phyloP scores from a whole-genome alignment of 345 rosid genomes.

The Melastoma malabathricum region DNA sequence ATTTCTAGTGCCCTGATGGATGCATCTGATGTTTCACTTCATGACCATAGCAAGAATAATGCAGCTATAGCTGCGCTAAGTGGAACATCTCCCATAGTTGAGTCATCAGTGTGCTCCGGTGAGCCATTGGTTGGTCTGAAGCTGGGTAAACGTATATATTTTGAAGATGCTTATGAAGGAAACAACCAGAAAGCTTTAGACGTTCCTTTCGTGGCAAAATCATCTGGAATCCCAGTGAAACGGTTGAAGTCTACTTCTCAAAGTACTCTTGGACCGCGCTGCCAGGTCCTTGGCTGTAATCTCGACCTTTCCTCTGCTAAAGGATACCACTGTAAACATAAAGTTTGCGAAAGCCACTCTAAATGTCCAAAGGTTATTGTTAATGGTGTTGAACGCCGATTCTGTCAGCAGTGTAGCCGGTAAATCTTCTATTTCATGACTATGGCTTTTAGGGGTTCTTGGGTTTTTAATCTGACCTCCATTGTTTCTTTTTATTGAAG shows the following conservation, averaged over 20 bases:
- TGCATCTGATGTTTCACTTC: constrained; percentile 30
- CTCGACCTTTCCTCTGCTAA: constrained; percentile 78
- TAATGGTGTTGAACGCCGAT: constrained; percentile 68
- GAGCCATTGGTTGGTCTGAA: constrained; percentile 68
- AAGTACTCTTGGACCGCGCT: constrained; percentile 25
- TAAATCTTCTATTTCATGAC: constrained; percentile 9
- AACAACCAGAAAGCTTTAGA: constrained; percentile 33
- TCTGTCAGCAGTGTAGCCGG: constrained; percentile 99
- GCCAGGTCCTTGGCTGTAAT: constrained; percentile 82
- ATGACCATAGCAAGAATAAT: constrained; percentile 26
- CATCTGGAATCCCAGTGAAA: constrained; percentile 45
- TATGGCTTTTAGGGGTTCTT: constrained; percentile 1
- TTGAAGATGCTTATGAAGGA: constrained; percentile 45
- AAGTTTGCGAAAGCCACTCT: constrained; percentile 76
- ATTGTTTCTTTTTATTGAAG: constrained; percentile 14
- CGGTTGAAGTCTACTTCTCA: constrained; percentile 42
- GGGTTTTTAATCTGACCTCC: not conserved
- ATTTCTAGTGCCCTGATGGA: constrained; percentile 26
- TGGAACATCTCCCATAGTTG: constrained; percentile 30
- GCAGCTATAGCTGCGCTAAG: constrained; percentile 12
- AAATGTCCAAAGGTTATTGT: constrained; percentile 65
- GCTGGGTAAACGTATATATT: constrained; percentile 68
- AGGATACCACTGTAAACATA: constrained; percentile 72
- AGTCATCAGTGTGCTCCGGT: constrained; percentile 53
- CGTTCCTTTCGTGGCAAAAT: constrained; percentile 18